Evolutionary conservation across 2,329 filamentous ascomycete species (phyloP), one percentile per base, ranked within the genome.

Genomic region (Fusarium sp.): DNA sequence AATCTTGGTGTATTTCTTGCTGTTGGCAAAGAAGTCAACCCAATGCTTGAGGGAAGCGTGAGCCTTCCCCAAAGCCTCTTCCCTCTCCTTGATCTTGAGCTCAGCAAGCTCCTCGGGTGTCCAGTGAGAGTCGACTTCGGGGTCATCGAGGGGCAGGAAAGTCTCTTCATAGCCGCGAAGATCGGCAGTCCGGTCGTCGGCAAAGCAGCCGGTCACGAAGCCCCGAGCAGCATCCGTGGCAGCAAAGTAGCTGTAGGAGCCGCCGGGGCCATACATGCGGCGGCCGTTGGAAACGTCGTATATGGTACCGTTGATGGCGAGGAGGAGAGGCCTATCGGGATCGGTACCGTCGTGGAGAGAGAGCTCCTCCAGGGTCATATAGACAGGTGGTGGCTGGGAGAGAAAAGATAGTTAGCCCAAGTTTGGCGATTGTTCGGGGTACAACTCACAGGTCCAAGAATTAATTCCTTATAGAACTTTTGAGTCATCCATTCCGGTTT

Each of bases 131-230:
- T 94, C 91, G 25, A 91, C 85, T 55, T 83, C 82, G 1, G 85
- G 82, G 73, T 90, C 84, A 76, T 90, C 88, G 33, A 88, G 72
- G 3, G 88, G 88, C 11, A 95, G 76, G 80, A 88, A 98, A 87
- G 96, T 96, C 66, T 90, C 86, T 81, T 98, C 96, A 6, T 93
- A 90, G 43, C 96, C 96, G 63, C 92, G 87, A 77, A 97, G 81
- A 80, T 99, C 96, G 5, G 91, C 85, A 3, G 90, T 96, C 31
- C 90, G 83, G 82, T 99, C 96, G 67, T 93, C 90, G 37, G 87
- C 82, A 81, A 99, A 99, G 79, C 96, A 99, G 18, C 93, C 93
- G 4, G 96, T 98, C 11, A 99, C 89, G 79, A 94, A 99, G 20
- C 90, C 93, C 47, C 96, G 90, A 15, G 91, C 89, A 33, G 95